Base-by-base conservation (phyloP, 2,329 filamentous ascomycete genomes). In the Xylariaceae sp. region DNA sequence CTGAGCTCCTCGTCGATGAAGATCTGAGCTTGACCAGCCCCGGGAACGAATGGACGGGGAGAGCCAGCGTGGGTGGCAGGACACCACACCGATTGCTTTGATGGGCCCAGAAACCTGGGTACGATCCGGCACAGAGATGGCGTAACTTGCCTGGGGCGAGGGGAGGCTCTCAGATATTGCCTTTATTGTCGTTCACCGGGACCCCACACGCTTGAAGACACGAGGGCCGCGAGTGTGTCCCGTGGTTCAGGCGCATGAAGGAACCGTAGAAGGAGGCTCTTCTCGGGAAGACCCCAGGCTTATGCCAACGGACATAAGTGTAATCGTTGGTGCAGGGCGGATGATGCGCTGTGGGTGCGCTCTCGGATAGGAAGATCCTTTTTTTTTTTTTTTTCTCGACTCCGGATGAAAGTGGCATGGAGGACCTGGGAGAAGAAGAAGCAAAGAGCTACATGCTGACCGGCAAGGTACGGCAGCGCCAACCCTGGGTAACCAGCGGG, bases 221-320 rank as follows among this genome's bases (percentile, higher is more conserved):
- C 12, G 32, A 31, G 21, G 29, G 37, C 31, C 37, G 33, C 27
- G 32, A 25, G 37, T 31, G 21, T 14, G 19, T 17, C 23, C 33
- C 28, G 24, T 34, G 14, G 29, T 21, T 32, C 31, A 32, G 25
- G 36, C 18, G 33, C 36, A 33, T 33, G 35, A 39, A 38, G 32
- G 28, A 39, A 38, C 38, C 31, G 18, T 36, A 30, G 34, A 32
- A 35, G 28, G 29, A 37, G 37, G 36, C 36, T 32, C 9, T 18
- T 37, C 38, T 34, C 37, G 39, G 41, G 37, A 30, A 39, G 35
- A 38, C 31, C 35, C 31, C 39, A 30, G 36, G 36, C 36, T 43
- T 43, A 43, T 43, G 43, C 36, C 36, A 39, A 38, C 35, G n/a
- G n/a, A n/a, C n/a, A n/a, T n/a, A n/a, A n/a, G n/a, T n/a, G n/a